Percentiles rank a stretch among this genome's conserved stretches.
These are phyloP conservation scores for Coemansia guatemalensis DNA, from an alignment of 192 early-diverging fungal genomes.

Conservation along the genomic window DNA sequence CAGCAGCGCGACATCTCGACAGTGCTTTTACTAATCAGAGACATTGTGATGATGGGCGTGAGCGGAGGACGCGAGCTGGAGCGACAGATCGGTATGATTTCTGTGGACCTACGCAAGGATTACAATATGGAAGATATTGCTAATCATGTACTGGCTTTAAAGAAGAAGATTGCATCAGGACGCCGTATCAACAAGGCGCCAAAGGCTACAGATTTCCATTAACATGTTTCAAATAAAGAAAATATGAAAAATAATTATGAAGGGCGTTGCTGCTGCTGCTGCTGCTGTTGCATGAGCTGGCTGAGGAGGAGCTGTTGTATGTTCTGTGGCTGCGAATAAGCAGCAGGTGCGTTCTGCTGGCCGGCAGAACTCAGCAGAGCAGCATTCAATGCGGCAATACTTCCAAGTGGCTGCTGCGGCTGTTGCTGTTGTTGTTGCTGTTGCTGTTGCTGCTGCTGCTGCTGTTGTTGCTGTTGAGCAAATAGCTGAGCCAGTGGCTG, in stretches of 20 bases:
- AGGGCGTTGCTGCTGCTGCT: constrained; percentile 33
- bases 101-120: constrained; percentile 24
- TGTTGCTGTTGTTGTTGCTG: constrained; percentile 22
- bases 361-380: constrained; percentile 26
- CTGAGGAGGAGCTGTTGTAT: constrained; percentile 28
- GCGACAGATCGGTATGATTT: constrained; percentile 29
- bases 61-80: constrained; percentile 11
- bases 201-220: neutral
- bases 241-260: constrained; percentile 21
- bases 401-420: constrained; percentile 24
- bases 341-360: constrained; percentile 21
- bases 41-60: constrained; percentile 29
- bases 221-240: neutral
- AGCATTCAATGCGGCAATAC: constrained; percentile 22
- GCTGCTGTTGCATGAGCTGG: constrained; percentile 38
- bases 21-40: constrained; percentile 24
- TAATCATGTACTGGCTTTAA: constrained; percentile 8
- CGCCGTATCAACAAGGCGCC: neutral
- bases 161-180: constrained; percentile 13
- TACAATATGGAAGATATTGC: constrained; percentile 25
- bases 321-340: constrained; percentile 29
- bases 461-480: constrained; percentile 17
- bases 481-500: constrained; percentile 20
- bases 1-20: constrained; percentile 28
- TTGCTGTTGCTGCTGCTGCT: constrained; percentile 24